Percentiles rank a stretch among this genome's conserved stretches.
These are phyloP conservation scores for Draba incana DNA, from an alignment of 345 rosid species.

Conservation along the genomic window DNA sequence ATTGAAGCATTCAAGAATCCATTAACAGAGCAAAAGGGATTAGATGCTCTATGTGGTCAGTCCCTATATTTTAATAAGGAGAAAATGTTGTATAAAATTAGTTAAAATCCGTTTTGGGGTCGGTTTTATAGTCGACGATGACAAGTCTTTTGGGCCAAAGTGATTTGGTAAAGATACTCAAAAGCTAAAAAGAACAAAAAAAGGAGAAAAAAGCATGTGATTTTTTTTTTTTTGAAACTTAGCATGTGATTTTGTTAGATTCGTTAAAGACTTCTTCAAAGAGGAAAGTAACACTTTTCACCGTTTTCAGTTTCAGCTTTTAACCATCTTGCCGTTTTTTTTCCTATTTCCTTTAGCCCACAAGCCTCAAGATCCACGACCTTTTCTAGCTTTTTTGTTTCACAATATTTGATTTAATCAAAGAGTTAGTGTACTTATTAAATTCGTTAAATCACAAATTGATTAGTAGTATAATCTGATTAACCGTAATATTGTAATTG, in stretches of 20 bases:
- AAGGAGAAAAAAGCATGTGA: conserved; percentile 28
- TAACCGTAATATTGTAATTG: conserved; percentile 19
- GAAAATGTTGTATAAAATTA: background rate
- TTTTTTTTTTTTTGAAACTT: no score
- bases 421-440: background rate
- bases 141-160: conserved; percentile 24
- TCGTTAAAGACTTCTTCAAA: conserved; percentile 7
- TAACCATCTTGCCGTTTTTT: conserved; percentile 29
- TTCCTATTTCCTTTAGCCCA: conserved; percentile 7
- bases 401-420: background rate
- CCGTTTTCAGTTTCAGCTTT: conserved; percentile 24
- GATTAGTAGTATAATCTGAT: conserved; percentile 1
- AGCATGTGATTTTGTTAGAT: conserved; percentile 31
- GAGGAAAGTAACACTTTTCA: conserved; percentile 23
- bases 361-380: conserved; percentile 8
- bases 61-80: background rate
- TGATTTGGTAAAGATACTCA: background rate
- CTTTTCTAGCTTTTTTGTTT: background rate
- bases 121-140: conserved; percentile 1
- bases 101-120: background rate
- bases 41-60: conserved; percentile 1
- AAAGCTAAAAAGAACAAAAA: conserved; percentile 15
- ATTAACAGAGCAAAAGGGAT: background rate
- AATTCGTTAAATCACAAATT: background rate
- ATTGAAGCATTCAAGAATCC: conserved; percentile 1